A percentile compares a stretch with the other conserved stretches of the same genome.
phyloP scores from a whole-genome alignment of 805 yeast species.

The Cyberlindnera euphorbiae region DNA sequence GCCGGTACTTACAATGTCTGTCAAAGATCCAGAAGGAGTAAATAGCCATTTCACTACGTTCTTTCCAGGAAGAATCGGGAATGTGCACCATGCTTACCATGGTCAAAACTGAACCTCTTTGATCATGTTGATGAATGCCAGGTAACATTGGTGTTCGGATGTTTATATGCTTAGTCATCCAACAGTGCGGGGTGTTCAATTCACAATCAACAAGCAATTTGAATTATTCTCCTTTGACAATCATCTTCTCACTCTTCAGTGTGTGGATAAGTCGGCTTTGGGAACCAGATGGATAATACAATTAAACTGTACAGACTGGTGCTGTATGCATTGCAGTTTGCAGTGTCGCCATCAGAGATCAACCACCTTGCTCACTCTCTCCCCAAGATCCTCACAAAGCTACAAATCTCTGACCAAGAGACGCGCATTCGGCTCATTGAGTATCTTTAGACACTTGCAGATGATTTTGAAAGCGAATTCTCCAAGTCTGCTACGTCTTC shows the following conservation, averaged over 20 bases:
- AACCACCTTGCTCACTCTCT: conserved; percentile 4
- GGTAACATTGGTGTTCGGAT: neutral
- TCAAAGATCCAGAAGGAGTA: conserved; percentile 89
- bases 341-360: conserved; percentile 7
- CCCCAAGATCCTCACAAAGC: conserved; percentile 11
- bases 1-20: conserved; percentile 62
- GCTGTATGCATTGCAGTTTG: conserved; percentile 14
- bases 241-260: too few relatives aligned
- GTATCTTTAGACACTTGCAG: conserved; percentile 1
- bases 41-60: conserved; percentile 64
- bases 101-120: too few relatives aligned
- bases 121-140: too few relatives aligned
- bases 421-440: conserved; percentile 10
- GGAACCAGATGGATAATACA: too few relatives aligned
- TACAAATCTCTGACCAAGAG: conserved; percentile 7
- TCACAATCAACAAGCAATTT: too few relatives aligned
- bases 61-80: too few relatives aligned
- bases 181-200: too few relatives aligned
- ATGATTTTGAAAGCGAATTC: conserved; percentile 10
- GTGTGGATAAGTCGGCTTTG: too few relatives aligned
- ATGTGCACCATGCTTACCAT: too few relatives aligned
- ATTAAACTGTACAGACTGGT: conserved; percentile 6
- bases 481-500: too few relatives aligned
- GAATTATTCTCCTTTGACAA: neutral
- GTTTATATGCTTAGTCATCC: neutral